A percentile compares a stretch with the other conserved stretches of the same genome.
Conservation (phyloP, 2,329 filamentous ascomycete genomes). For the Colletotrichum sidae region DNA sequence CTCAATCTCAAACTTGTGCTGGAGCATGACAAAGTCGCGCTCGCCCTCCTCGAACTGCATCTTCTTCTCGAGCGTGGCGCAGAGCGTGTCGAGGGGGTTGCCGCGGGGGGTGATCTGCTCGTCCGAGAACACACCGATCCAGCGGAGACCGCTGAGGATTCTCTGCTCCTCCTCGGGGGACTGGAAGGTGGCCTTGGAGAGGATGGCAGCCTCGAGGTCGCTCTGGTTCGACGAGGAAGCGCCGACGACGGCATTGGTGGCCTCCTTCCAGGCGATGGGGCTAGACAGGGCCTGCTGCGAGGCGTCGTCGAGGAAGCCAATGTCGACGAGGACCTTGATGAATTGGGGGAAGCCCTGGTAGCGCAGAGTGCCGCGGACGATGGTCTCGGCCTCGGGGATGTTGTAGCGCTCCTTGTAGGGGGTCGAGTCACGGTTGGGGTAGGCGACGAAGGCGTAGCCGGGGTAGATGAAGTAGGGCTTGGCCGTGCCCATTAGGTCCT, state of each 20-base stretch:
- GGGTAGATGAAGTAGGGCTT: slow-evolving; percentile 94
- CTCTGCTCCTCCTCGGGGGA: slow-evolving; percentile 75
- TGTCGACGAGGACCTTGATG: slow-evolving; percentile 86
- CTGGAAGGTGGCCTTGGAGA: slow-evolving; percentile 79
- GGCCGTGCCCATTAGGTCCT: slow-evolving; percentile 85
- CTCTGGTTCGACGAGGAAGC: slow-evolving; percentile 73
- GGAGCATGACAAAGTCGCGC: slow-evolving; percentile 84
- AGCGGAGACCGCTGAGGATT: slow-evolving; percentile 78
- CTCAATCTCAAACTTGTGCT: slow-evolving; percentile 88
- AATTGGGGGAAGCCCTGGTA: slow-evolving; percentile 94
- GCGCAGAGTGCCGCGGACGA: slow-evolving; percentile 78
- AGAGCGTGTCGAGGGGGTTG: slow-evolving; percentile 91
- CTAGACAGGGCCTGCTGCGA: slow-evolving; percentile 73
- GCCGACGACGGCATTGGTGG: slow-evolving; percentile 80
- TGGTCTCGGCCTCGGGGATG: slow-evolving; percentile 91
- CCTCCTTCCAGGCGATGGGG: slow-evolving; percentile 84
- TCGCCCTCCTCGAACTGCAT: slow-evolving; percentile 88
- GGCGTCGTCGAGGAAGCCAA: slow-evolving; percentile 86
- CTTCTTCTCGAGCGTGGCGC: slow-evolving; percentile 89
- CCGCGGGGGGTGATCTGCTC: slow-evolving; percentile 76
- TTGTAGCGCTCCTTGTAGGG: slow-evolving; percentile 88
- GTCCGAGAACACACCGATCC: slow-evolving; percentile 77
- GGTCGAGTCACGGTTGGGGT: slow-evolving; percentile 92
- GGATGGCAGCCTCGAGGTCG: slow-evolving; percentile 79
- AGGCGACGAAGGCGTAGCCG: slow-evolving; percentile 89